Evolutionary conservation across 164 flowering plant genomes (phyloP).

Genomic region (Chimonanthus salicifolius): DNA sequence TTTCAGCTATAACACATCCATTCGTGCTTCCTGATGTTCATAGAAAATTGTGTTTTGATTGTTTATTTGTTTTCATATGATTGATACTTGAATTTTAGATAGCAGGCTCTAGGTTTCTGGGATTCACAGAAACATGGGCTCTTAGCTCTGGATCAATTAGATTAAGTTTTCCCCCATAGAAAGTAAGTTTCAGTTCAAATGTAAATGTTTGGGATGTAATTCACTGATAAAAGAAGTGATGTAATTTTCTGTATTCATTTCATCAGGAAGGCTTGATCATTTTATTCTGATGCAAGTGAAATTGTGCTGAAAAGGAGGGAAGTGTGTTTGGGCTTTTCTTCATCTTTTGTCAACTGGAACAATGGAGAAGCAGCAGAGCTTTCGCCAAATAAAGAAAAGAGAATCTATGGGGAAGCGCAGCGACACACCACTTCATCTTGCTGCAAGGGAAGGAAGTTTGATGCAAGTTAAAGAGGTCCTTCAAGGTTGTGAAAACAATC

Average conservation of each 20-base stretch:
- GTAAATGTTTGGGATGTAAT: background rate
- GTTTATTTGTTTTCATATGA: background rate
- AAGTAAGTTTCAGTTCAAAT: background rate
- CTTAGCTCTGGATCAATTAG: background rate
- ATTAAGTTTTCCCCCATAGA: background rate
- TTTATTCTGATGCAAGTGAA: background rate
- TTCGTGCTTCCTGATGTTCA: background rate
- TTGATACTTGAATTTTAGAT: background rate
- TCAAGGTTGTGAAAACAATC: constrained; percentile 15
- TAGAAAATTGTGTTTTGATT: background rate
- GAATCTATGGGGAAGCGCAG: constrained; percentile 85
- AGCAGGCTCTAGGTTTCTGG: background rate
- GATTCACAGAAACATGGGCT: background rate
- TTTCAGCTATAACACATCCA: background rate
- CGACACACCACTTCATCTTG: constrained; percentile 66
- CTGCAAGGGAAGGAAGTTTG: constrained; percentile 67
- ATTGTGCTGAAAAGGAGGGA: background rate
- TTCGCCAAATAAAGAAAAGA: constrained; percentile 41
- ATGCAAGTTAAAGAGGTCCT: constrained; percentile 52
- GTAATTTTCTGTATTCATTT: background rate
- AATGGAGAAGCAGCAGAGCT: constrained; percentile 7
- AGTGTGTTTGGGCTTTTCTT: too few relatives aligned
- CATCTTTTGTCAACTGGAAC: background rate
- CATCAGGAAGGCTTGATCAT: background rate
- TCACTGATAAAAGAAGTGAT: too few relatives aligned